Percentiles rank a stretch among this genome's conserved stretches.
Evolutionary conservation across 2,329 filamentous ascomycete genomes (phyloP).

Genomic region (Harringtonia lauricola): DNA sequence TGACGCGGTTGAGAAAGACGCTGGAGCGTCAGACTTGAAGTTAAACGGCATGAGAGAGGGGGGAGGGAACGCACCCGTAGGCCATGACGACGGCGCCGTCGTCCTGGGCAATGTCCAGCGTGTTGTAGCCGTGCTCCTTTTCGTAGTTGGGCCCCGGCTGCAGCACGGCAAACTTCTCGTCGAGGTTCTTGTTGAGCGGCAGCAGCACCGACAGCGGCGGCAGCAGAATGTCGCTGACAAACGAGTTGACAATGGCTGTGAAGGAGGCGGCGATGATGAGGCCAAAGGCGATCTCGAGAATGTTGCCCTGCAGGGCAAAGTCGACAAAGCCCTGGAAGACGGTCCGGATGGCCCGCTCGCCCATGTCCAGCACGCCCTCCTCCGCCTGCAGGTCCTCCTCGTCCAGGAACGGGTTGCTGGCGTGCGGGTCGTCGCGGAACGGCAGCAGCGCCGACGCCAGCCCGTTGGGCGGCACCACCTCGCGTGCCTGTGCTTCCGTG

Average conservation of each 20-base stretch:
- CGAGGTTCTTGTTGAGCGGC: constrained; percentile 59
- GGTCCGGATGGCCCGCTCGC: constrained; percentile 34
- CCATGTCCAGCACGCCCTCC: constrained; percentile 24
- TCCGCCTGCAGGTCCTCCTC: constrained; percentile 25
- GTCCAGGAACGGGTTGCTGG: constrained; percentile 22
- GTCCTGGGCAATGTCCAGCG: constrained; percentile 53
- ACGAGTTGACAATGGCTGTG: constrained; percentile 59
- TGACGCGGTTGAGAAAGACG: constrained; percentile 48
- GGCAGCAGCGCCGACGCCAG: constrained; percentile 4
- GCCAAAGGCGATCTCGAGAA: constrained; percentile 65
- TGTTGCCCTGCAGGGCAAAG: constrained; percentile 65
- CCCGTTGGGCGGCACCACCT: constrained; percentile 1
- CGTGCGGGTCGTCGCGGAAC: constrained; percentile 14
- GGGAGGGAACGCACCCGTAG: constrained; percentile 43
- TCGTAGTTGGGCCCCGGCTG: constrained; percentile 43
- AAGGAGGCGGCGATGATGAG: constrained; percentile 64
- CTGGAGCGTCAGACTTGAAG: neutral
- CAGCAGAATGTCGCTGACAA: constrained; percentile 60
- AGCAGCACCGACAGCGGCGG: constrained; percentile 59
- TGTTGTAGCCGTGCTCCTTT: constrained; percentile 51
- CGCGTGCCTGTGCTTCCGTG: neutral
- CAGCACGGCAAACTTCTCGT: constrained; percentile 63
- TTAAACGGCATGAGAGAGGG: constrained; percentile 5
- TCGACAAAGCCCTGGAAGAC: constrained; percentile 56
- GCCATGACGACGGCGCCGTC: constrained; percentile 65